Base-by-base conservation (phyloP, 2,329 filamentous ascomycete species). In the Penicillium sp. region DNA sequence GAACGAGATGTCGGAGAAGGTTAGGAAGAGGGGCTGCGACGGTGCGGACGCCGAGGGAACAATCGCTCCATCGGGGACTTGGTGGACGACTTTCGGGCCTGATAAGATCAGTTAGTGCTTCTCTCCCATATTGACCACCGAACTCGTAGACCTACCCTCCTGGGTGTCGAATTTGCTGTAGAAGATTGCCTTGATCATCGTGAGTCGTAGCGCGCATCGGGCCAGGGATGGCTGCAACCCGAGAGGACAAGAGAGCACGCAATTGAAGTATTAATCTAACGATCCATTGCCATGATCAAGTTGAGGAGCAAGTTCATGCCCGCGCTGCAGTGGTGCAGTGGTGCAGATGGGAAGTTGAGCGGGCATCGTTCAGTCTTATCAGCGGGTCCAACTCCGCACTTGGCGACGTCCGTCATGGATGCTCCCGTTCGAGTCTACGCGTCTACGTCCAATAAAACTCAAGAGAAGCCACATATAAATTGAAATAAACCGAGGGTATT, bases 1-100 rank as follows among this genome's bases (percentile, higher is more conserved):
- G 60, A 90, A 83, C 11, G 86, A 85, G 51, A 96, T 77, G 35
- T 86, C 81, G 48, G 85, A 79, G 66, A 95, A 96, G 65, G 88
- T 80, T 57, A 95, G 78, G 46, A 95, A 78, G 2, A 82, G 81
- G 72, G 69, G 56, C 70, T 76, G 50, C 61, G 61, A 46, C 54
- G 66, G 62, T 22, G 71, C 59, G 42, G 70, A 71, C 43, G 50
- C 62, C 48, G 55, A 66, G 26, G 67, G 65, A 8, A 67, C 66
- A 48, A 82, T 76, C 40, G 74, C 73, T 52, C 76, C 76, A 44
- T 77, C 69, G 14, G 78, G 78, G 41, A 81, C 77, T 65, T 81
- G 78, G 56, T 80, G 76, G 35, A 80, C 71, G 44, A 81, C 76
- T 55, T 76, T 77, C 17, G 76, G 75, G 17, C 77, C 77, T 80